Evolutionary conservation across 306 rosid species (phyloP), one percentile per base, ranked within the genome.

Genomic region (Cicer yamashitae): DNA sequence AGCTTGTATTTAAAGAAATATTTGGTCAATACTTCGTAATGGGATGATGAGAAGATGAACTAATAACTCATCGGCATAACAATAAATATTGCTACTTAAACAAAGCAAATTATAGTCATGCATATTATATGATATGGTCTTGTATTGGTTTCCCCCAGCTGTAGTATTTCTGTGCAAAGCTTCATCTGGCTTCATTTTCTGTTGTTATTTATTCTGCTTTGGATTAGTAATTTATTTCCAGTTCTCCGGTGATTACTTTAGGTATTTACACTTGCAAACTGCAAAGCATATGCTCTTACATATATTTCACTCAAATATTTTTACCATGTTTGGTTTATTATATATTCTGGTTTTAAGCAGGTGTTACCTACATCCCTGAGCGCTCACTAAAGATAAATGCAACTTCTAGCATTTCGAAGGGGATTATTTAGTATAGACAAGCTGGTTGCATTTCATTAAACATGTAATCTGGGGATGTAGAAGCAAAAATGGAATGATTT

Each of bases 321-420:
- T 65, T 41, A 65, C 38, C 9, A 65, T 41, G 52, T 50, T 52
- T 6, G 39, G 50, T 34, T 73, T 65, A 8, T 79, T 74, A 44
- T 67, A 15, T 56, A 12, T 82, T 81, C 81, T 83, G 77, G 77
- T 80, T 68, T 44, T 30, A 61, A 71, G 65, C 91, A 94, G 99
- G 99, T 78, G 81, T 82, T 81, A 83, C 92, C 61, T 94, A 90
- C 74, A 85, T 90, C 77, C 99, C 99, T 2, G 96, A 94, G 89
- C 73, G 85, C 79, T 83, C 97, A 7, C 86, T 94, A 76, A 89
- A 79, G 90, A 92, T 94, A 65, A 90, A 92, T 68, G 96, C 99
- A 69, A 94, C 96, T 63, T 92, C 99, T 74, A 88, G 99, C 89
- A 89, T 94, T 80, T 92, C 96, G 54, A 88, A 90, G 7, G 97